Conservation (phyloP, 768 basidiomycete species). For the Tylopilus sp. region DNA sequence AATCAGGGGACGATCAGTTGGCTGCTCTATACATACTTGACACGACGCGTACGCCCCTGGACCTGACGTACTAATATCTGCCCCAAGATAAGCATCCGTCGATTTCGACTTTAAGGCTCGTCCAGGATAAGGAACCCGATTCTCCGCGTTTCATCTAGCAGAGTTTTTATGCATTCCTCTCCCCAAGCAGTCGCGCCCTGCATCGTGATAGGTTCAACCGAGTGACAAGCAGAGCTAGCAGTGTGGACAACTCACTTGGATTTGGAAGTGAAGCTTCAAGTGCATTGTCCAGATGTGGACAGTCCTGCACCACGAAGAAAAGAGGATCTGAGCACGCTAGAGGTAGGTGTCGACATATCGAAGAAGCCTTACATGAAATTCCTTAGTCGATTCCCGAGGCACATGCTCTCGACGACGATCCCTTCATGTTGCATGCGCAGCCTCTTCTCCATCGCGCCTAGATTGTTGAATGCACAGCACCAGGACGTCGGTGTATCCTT, state of each 20-base stretch:
- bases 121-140: constrained; percentile 11
- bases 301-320: background rate
- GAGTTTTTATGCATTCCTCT: constrained; percentile 9
- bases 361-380: constrained; percentile 5
- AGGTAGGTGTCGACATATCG: no score
- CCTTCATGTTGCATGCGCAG: constrained; percentile 3
- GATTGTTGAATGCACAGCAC: constrained; percentile 11
- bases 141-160: constrained; percentile 15
- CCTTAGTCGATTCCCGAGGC: constrained; percentile 10
- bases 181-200: constrained; percentile 22
- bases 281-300: constrained; percentile 19
- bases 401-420: constrained; percentile 1
- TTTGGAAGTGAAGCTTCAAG: constrained; percentile 10
- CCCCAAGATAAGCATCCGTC: background rate
- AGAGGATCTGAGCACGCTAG: no score
- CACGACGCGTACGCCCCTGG: no score
- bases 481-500: background rate
- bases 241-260: no score
- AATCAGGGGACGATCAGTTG: no score
- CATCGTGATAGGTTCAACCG: background rate
- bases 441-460: constrained; percentile 12
- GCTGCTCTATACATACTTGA: no score
- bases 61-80: no score
- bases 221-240: no score
- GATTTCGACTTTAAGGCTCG: background rate